phyloP scores from a whole-genome alignment of 2,329 filamentous ascomycete species.

The Meredithiella fracta region DNA sequence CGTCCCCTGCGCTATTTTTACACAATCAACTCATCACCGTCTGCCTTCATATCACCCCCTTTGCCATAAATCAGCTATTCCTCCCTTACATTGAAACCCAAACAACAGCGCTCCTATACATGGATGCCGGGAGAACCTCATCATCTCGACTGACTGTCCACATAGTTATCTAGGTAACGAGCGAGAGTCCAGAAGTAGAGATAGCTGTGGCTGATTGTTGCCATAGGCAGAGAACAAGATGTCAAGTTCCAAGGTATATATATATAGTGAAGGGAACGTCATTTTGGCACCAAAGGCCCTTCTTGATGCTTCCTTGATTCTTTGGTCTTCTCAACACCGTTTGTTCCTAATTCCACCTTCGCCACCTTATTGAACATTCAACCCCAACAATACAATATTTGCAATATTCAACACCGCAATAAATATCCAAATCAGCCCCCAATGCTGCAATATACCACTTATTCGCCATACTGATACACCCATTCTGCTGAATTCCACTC shows the following conservation, averaged over 20 bases:
- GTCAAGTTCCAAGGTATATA: too few species aligned
- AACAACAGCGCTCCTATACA: not conserved
- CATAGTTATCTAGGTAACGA: too few species aligned
- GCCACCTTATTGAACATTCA: conserved; percentile 14
- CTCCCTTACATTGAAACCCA: not conserved
- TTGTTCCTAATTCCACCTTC: not conserved
- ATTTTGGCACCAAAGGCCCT: too few species aligned
- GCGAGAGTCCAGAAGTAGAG: too few species aligned
- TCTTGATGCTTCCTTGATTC: not conserved
- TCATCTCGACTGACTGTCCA: too few species aligned
- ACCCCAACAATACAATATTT: conserved; percentile 47
- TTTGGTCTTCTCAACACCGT: not conserved
- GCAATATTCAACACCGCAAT: conserved; percentile 63
- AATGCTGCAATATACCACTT: conserved; percentile 45
- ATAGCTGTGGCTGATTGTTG: too few species aligned
- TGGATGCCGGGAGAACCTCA: too few species aligned
- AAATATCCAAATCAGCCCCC: conserved; percentile 50
- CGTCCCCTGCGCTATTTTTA: not conserved
- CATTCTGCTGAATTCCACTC: conserved; percentile 12
- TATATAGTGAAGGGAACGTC: too few species aligned
- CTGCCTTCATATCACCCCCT: not conserved
- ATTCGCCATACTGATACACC: conserved; percentile 49
- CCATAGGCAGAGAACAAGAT: too few species aligned
- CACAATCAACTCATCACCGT: not conserved
- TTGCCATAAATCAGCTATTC: not conserved